Base-by-base conservation (phyloP, 495 filamentous ascomycete species). In the Daldinia childiae region DNA sequence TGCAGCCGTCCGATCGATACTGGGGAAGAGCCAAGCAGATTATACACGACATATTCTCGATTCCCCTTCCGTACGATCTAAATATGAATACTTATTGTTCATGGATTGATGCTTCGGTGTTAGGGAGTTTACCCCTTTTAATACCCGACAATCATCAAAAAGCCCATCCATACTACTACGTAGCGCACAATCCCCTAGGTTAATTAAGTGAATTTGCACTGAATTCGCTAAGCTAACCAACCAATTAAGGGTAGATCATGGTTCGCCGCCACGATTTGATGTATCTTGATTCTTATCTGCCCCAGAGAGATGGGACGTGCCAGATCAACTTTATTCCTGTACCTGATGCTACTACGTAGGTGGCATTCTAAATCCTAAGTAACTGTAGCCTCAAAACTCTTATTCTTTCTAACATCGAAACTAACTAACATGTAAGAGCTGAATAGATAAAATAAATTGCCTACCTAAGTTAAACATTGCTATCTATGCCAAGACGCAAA, bases 401-500 rank as follows among this genome's bases (percentile, higher is more conserved):
- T 59, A 59, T 69, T 58, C 34, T 41, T 45, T 15, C 17, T 45
- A 34, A 24, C 21, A 9, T 19, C 11, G 17, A 39, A 58, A 63
- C 36, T 6, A 26, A 24, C 52, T 32, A 45, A 54, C 38, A 71
- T 39, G 55, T 34, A 56, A 39, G 41, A 70, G 71, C 67, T 74
- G 67, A 72, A 65, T 15, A 64, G 64, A 50, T 30, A 17, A 36
- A 62, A 7, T 50, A 50, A 19, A 50, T 14, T 50, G 66, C 60
- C 66, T 50, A 68, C 60, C 66, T 73, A 51, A 45, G 69, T 72
- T 64, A 57, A 72, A 77, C 68, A 64, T 60, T 62, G 61, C 54
- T 63, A 67, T 66, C 62, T 55, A 66, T 41, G 4, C 50, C 26
- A 30, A 6, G 15, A 62, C 56, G 75, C 73, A 73, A 77, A 75